Evolutionary conservation across 2,329 filamentous ascomycete genomes (phyloP), one percentile per base, ranked within the genome.

Genomic region (Cladosporium velox): DNA sequence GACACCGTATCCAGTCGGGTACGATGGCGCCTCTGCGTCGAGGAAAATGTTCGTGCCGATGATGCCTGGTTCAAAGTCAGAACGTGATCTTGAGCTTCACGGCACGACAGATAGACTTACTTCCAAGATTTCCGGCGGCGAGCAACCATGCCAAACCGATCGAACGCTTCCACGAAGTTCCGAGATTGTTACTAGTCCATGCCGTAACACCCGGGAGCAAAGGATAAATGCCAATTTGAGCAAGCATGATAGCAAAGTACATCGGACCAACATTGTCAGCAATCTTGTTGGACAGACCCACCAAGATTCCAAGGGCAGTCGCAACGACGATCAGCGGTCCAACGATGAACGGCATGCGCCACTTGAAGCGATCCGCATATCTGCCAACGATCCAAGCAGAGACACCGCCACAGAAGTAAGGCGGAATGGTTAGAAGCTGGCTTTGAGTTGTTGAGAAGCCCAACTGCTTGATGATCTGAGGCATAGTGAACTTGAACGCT

Each of bases 381-480:
- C 67, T 66, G 11, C 71, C 73, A 52, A 70, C 72, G 4, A 72
- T 59, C 38, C 75, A 68, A 18, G 74, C 72, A 18, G 72, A 71
- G 52, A 77, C 70, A 15, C 72, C 75, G 38, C 72, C 76, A 35
- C 71, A 71, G 21, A 76, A 60, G 44, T 73, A 74, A 1, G 72
- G 72, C 26, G 72, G 72, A 3, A 72, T 70, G 49, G 70, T 71
- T n/a, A 74, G 69, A 6, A 72, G 67, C 57, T 74, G 72, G 5
- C 70, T 70, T 11, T 65, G 62, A 1, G 68, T 69, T 14, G 60
- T 67, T 12, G 66, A 57, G 63, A 70, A 74, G 26, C 72, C 72
- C 65, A 74, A 68, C 21, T 64, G 77, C 51, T 73, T 76, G 54
- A 73, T 72, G 61, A 92, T 87, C 0, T 88, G 89, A 0, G 78